phyloP scores from a whole-genome alignment of 495 filamentous ascomycete species.

The Xylaria curta region DNA sequence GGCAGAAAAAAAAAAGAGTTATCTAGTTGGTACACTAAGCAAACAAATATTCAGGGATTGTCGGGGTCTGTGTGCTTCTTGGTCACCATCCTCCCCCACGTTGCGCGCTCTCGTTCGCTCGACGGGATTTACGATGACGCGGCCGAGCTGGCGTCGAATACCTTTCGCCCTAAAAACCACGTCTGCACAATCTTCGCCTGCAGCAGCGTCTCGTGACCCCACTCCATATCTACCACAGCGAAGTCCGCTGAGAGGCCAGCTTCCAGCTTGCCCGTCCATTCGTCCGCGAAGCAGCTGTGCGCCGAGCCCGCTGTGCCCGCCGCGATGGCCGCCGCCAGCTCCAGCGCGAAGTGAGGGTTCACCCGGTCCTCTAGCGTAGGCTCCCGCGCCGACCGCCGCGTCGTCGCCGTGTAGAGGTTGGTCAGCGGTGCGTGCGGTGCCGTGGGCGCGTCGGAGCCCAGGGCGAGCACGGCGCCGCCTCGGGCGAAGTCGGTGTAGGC shows the following conservation, averaged over 20 bases:
- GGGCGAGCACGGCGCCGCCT: slow-evolving; percentile 57
- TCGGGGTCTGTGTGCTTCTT: slow-evolving; percentile 13
- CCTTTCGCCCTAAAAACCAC: slow-evolving; percentile 60
- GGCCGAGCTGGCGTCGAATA: slow-evolving; percentile 43
- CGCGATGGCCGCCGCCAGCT: slow-evolving; percentile 56
- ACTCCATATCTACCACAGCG: slow-evolving; percentile 64
- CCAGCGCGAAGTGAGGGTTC: slow-evolving; percentile 61
- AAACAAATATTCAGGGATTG: slow-evolving; percentile 5
- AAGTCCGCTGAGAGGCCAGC: slow-evolving; percentile 63
- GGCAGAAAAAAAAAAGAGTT: too few relatives aligned
- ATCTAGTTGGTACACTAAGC: slow-evolving; percentile 15
- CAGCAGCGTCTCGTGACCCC: slow-evolving; percentile 57
- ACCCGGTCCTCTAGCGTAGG: slow-evolving; percentile 53
- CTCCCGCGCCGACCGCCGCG: slow-evolving; percentile 60
- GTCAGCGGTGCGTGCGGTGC: slow-evolving; percentile 61
- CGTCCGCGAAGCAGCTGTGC: slow-evolving; percentile 64
- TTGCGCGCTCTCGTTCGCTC: slow-evolving; percentile 20
- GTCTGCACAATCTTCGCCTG: slow-evolving; percentile 60
- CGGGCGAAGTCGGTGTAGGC: slow-evolving; percentile 67
- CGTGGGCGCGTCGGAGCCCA: slow-evolving; percentile 68
- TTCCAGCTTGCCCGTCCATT: slow-evolving; percentile 55
- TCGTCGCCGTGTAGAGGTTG: slow-evolving; percentile 67
- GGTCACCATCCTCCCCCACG: slow-evolving; percentile 7
- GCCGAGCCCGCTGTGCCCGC: slow-evolving; percentile 65
- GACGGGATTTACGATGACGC: slow-evolving; percentile 1